phyloP scores from a whole-genome alignment of 352 stramenopile genomes.

The Phytophthora multivora region DNA sequence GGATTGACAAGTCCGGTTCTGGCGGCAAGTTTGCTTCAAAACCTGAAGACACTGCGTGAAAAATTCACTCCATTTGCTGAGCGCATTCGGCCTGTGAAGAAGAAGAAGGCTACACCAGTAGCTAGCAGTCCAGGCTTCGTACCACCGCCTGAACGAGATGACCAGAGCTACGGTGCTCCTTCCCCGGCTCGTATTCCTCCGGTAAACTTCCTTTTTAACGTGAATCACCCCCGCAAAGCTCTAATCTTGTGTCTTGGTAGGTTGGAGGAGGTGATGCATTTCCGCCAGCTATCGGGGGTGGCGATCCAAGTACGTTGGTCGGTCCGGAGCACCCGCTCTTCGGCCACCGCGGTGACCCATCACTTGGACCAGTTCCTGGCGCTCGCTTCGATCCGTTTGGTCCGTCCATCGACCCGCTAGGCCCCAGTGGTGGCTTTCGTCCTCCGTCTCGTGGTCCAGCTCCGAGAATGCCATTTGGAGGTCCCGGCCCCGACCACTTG shows the following conservation, averaged over 20 bases:
- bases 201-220: constrained; percentile 16
- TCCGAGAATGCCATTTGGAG: constrained; percentile 72
- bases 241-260: constrained; percentile 7
- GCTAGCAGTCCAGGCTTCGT: constrained; percentile 16
- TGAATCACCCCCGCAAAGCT: neutral
- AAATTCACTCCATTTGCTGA: constrained; percentile 63
- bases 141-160: constrained; percentile 17
- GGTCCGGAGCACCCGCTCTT: constrained; percentile 81
- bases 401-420: constrained; percentile 58
- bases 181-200: constrained; percentile 43
- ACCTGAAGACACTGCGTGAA: constrained; percentile 51
- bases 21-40: constrained; percentile 52
- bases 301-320: constrained; percentile 74
- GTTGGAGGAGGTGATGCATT: constrained; percentile 75
- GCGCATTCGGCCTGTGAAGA: constrained; percentile 55
- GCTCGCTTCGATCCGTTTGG: constrained; percentile 88
- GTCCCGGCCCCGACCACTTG: constrained; percentile 78
- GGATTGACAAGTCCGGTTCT: constrained; percentile 27
- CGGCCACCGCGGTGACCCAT: constrained; percentile 58
- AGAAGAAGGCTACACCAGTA: constrained; percentile 5
- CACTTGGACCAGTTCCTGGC: constrained; percentile 62
- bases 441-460: constrained; percentile 43
- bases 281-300: constrained; percentile 59
- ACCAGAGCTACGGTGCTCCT: constrained; percentile 14
- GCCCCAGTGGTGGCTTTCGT: constrained; percentile 51